Evolutionary conservation across 2,329 filamentous ascomycete species (phyloP).

Genomic region (Aspergillus candidus): DNA sequence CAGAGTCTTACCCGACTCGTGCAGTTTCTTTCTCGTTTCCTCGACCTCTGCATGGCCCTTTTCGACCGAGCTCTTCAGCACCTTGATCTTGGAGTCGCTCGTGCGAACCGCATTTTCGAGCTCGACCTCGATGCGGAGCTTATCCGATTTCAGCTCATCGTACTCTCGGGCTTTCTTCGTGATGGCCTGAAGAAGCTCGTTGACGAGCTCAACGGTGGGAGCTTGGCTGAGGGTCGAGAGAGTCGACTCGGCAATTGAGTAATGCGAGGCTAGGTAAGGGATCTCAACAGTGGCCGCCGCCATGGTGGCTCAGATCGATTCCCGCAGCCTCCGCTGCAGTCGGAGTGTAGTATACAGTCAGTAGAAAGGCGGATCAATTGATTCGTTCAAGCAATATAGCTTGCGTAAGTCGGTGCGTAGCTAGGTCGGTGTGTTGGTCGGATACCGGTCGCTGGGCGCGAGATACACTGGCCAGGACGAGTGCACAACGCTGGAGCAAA

Average conservation of each 20-base stretch:
- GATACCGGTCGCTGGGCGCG: slow-evolving; percentile 3
- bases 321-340: slow-evolving; percentile 7
- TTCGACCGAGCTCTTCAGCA: slow-evolving; percentile 73
- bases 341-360: too few relatives aligned
- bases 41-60: slow-evolving; percentile 79
- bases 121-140: slow-evolving; percentile 84
- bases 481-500: slow-evolving; percentile 13
- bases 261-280: slow-evolving; percentile 54
- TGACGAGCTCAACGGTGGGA: slow-evolving; percentile 71
- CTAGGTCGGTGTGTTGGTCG: slow-evolving; percentile 20
- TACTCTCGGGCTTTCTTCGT: slow-evolving; percentile 73
- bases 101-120: slow-evolving; percentile 82
- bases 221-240: slow-evolving; percentile 50
- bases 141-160: slow-evolving; percentile 77
- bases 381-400: not conserved
- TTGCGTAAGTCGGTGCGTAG: not conserved
- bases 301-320: slow-evolving; percentile 37
- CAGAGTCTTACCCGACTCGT: slow-evolving; percentile 62
- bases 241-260: slow-evolving; percentile 51
- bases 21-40: slow-evolving; percentile 71
- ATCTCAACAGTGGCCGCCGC: slow-evolving; percentile 52
- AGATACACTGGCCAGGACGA: slow-evolving; percentile 9
- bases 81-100: slow-evolving; percentile 74
- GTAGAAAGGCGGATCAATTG: not conserved
- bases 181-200: slow-evolving; percentile 66